These are phyloP conservation scores for Aquilaria yunnanensis DNA, from an alignment of 345 rosid species.

Conservation along the genomic window DNA sequence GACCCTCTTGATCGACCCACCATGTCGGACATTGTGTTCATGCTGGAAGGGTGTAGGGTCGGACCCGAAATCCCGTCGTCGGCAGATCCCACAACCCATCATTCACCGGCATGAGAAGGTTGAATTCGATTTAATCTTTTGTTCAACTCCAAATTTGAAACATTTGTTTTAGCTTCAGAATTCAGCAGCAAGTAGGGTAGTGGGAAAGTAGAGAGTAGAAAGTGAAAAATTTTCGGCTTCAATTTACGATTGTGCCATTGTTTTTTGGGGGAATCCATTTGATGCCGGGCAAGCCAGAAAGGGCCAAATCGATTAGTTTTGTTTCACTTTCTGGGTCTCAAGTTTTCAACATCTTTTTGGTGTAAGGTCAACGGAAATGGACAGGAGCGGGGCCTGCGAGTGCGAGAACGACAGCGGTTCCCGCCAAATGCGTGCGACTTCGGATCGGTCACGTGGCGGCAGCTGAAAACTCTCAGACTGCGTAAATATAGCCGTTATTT, in stretches of 20 bases:
- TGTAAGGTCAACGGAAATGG: slow-evolving; percentile 25
- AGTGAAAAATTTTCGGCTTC: neutral
- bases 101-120: slow-evolving; percentile 56
- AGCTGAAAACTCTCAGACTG: neutral
- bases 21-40: slow-evolving; percentile 86
- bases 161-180: neutral
- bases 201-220: slow-evolving; percentile 5
- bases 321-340: neutral
- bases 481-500: slow-evolving; percentile 36
- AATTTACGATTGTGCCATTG: slow-evolving; percentile 9
- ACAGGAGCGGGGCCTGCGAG: slow-evolving; percentile 21
- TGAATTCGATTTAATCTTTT: neutral
- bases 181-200: neutral
- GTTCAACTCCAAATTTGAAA: neutral
- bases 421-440: slow-evolving; percentile 25
- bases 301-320: slow-evolving; percentile 4
- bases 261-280: neutral
- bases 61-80: slow-evolving; percentile 84
- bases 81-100: slow-evolving; percentile 77
- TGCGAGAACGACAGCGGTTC: neutral
- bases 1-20: slow-evolving; percentile 87
- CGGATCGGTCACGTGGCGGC: slow-evolving; percentile 36
- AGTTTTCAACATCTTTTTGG: neutral
- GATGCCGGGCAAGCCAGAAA: slow-evolving; percentile 15
- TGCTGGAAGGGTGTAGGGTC: slow-evolving; percentile 97